A percentile compares a stretch with the other conserved stretches of the same genome.
phyloP scores from a whole-genome alignment of 352 stramenopile species.

The Aphanomyces invadans region DNA sequence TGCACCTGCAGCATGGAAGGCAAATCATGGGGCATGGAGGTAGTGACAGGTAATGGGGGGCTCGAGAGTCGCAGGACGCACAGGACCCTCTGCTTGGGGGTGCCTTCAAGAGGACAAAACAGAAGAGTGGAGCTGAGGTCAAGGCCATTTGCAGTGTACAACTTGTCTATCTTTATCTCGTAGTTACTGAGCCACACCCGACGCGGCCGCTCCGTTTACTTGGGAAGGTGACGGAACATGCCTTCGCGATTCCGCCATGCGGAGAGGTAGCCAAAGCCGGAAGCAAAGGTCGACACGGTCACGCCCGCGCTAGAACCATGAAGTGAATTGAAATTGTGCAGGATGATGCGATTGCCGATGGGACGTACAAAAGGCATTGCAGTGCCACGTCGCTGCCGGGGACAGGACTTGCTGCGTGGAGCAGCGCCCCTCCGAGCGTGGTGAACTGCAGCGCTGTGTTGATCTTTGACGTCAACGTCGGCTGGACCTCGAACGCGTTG shows the following conservation, averaged over 20 bases:
- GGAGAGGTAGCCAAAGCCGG: conserved; percentile 57
- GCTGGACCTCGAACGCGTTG: conserved; percentile 62
- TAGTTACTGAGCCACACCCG: not conserved
- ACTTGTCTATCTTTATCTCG: not conserved
- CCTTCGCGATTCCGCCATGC: conserved; percentile 10
- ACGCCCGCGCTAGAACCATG: not conserved
- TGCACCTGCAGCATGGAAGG: too few species aligned
- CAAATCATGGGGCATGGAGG: too few species aligned
- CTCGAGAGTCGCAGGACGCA: too few species aligned
- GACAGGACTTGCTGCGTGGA: conserved; percentile 65
- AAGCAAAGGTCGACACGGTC: conserved; percentile 65
- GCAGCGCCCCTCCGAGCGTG: conserved; percentile 62
- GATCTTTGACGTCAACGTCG: conserved; percentile 63
- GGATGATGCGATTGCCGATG: not conserved
- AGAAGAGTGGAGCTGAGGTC: too few species aligned
- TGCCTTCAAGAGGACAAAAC: too few species aligned
- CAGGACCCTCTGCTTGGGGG: too few species aligned
- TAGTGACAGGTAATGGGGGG: too few species aligned
- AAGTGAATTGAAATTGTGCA: conserved; percentile 3
- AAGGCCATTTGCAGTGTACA: too few species aligned
- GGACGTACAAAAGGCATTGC: conserved; percentile 56
- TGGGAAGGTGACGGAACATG: conserved; percentile 7
- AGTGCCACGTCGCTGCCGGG: conserved; percentile 42
- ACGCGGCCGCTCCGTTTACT: not conserved
- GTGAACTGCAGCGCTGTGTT: conserved; percentile 75